These are phyloP conservation scores for Ustilago vetiveriae DNA, from an alignment of 1,284 basidiomycete species.

Conservation along the genomic window DNA sequence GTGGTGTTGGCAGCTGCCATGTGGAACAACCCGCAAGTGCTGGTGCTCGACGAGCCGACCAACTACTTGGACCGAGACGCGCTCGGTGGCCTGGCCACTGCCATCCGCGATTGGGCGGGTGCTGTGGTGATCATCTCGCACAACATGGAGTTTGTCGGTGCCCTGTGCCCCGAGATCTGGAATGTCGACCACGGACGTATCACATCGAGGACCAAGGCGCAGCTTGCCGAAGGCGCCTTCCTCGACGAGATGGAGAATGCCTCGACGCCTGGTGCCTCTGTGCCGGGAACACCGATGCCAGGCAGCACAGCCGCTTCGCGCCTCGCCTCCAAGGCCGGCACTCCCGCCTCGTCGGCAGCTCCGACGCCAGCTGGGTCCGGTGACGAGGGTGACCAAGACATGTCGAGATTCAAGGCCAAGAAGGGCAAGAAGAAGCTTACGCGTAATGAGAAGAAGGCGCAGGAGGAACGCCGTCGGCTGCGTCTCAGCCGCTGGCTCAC, in stretches of 20 bases:
- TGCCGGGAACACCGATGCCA: constrained; percentile 72
- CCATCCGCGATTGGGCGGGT: constrained; percentile 95
- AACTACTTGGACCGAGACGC: constrained; percentile 79
- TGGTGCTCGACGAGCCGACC: constrained; percentile 76
- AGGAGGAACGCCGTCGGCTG: constrained; percentile 63
- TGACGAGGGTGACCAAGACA: constrained; percentile 68
- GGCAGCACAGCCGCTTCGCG: constrained; percentile 69
- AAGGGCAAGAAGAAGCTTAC: constrained; percentile 67
- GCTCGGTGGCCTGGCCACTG: constrained; percentile 90
- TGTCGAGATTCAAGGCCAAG: constrained; percentile 65
- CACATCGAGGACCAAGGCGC: constrained; percentile 85
- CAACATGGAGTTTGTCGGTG: constrained; percentile 72
- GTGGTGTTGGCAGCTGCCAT: constrained; percentile 70
- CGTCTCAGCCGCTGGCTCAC: constrained; percentile 62
- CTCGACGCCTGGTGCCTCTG: constrained; percentile 76
- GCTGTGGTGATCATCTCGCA: constrained; percentile 98
- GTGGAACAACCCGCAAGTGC: constrained; percentile 67
- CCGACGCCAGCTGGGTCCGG: constrained; percentile 69
- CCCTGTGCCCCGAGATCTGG: constrained; percentile 72
- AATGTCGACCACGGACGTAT: constrained; percentile 77
- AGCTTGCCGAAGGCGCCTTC: constrained; percentile 81
- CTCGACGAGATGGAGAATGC: constrained; percentile 69
- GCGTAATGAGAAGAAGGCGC: constrained; percentile 65
- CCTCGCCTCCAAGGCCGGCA: constrained; percentile 66
- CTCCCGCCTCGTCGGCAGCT: constrained; percentile 65